These are phyloP conservation scores for Colletotrichum caudatum DNA, from an alignment of 2,329 filamentous ascomycete species.

Conservation along the genomic window DNA sequence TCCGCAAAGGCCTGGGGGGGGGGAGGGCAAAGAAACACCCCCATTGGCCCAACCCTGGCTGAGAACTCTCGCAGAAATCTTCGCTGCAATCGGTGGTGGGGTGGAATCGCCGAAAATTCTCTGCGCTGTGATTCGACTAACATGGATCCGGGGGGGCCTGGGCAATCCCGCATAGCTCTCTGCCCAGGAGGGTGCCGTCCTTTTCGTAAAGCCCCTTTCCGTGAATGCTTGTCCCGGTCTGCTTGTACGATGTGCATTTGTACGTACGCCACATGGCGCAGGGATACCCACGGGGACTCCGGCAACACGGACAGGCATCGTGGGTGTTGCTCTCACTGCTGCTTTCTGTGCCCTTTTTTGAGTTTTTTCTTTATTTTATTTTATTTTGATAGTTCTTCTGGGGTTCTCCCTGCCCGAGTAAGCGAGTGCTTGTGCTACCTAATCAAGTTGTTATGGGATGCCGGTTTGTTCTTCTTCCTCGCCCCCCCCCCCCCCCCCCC, in stretches of 20 bases:
- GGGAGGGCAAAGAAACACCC: background rate
- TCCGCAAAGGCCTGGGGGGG: background rate
- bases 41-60: constrained; percentile 23
- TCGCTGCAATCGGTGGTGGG: constrained; percentile 36
- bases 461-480: constrained; percentile 1
- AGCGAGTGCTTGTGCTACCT: background rate
- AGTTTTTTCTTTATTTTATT: too few relatives aligned
- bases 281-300: constrained; percentile 33
- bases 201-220: constrained; percentile 6
- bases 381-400: background rate
- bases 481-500: too few relatives aligned
- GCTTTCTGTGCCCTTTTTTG: background rate
- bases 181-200: constrained; percentile 2
- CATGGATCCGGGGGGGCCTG: constrained; percentile 9
- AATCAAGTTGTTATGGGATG: background rate
- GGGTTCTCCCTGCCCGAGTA: background rate
- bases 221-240: background rate
- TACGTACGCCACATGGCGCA: constrained; percentile 34
- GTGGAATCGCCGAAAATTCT: constrained; percentile 29
- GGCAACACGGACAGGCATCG: constrained; percentile 1
- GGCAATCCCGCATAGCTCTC: background rate
- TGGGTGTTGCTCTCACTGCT: constrained; percentile 1
- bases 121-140: constrained; percentile 21
- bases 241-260: background rate
- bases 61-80: constrained; percentile 36